phyloP scores from a whole-genome alignment of 2,329 filamentous ascomycete genomes.

The Dissoconium aciculare region DNA sequence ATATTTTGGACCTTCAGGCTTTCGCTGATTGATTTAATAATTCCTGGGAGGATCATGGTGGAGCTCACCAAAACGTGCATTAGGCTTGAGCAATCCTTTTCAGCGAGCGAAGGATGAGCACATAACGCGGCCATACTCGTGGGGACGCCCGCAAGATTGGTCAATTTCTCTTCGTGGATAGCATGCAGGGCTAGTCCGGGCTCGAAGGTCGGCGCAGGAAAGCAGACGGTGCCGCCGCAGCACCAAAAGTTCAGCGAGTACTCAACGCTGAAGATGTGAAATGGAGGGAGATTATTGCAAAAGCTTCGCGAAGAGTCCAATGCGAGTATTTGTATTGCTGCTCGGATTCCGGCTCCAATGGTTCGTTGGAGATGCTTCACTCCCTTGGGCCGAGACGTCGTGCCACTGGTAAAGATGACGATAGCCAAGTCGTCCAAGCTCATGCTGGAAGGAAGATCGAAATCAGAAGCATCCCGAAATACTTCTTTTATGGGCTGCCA shows the following conservation, averaged over 20 bases:
- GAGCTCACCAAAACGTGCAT: not conserved
- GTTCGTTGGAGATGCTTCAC: constrained; percentile 26
- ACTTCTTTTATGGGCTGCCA: too few species aligned
- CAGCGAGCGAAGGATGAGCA: constrained; percentile 18
- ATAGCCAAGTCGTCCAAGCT: too few species aligned
- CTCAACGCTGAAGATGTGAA: constrained; percentile 21
- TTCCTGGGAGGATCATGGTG: not conserved
- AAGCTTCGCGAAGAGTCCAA: constrained; percentile 18
- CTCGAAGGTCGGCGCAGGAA: constrained; percentile 21
- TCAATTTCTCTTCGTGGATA: constrained; percentile 21
- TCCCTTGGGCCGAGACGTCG: constrained; percentile 34
- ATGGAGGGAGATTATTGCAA: constrained; percentile 21
- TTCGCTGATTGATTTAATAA: constrained; percentile 23
- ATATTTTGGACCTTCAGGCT: constrained; percentile 35
- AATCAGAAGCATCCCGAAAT: too few species aligned
- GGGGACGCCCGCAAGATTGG: constrained; percentile 22
- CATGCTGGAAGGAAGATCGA: too few species aligned
- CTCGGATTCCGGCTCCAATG: constrained; percentile 17
- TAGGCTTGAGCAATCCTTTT: constrained; percentile 19
- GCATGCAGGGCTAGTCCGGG: constrained; percentile 22
- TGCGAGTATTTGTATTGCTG: constrained; percentile 18
- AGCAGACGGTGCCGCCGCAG: constrained; percentile 16
- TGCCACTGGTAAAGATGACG: constrained; percentile 40
- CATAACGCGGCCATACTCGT: constrained; percentile 22
- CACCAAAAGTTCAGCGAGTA: constrained; percentile 21